Evolutionary conservation across 2,329 filamentous ascomycete genomes (phyloP), one percentile per base, ranked within the genome.

Genomic region (Beauveria caledonica): DNA sequence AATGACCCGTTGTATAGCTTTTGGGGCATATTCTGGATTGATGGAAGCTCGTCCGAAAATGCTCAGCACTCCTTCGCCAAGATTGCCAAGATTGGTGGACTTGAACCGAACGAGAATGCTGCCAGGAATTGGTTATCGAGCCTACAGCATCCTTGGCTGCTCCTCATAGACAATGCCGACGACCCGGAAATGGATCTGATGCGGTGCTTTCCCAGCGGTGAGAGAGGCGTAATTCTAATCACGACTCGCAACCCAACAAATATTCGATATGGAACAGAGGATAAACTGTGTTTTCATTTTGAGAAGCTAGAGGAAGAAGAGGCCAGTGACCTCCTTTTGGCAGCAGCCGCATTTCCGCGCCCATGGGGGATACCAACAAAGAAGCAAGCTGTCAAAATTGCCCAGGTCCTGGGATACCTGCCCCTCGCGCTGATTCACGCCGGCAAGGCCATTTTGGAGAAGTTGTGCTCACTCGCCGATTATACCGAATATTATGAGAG

Each of bases 371-470:
- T 29, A 29, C 10, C 56, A 7, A 52, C 49, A 5, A 29, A 10
- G 23, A 9, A 62, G 23, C 45, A 57, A 17, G 60, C 60, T 11
- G 21, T 27, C 23, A 46, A 40, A 9, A 57, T 64, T 17, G 53
- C 60, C 7, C 53, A 58, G 36, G 46, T 54, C 5, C 50, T 62
- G 15, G 60, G 61, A 17, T 56, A 46, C 25, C 40, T 64, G 3
- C 58, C 61, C 9, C 45, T 64, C 13, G 62, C 62, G 7, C 52
- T 64, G 25, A 46, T 64, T 23, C 62, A 64, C 10, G 62, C 60
- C n/a, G 62, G 58, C 6, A 56, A 56, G 1, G 61, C 61, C 13
- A 62, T 64, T 36, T 27, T 54, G 19, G 56, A 62, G 29, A 33
- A 46, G 5, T 40, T 63, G 3, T 63, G 62, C 42, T 52, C 49